A percentile compares a stretch with the other conserved stretches of the same genome.
These are phyloP conservation scores for Luffa acutangula DNA, from an alignment of 306 rosid species.

Conservation along the genomic window DNA sequence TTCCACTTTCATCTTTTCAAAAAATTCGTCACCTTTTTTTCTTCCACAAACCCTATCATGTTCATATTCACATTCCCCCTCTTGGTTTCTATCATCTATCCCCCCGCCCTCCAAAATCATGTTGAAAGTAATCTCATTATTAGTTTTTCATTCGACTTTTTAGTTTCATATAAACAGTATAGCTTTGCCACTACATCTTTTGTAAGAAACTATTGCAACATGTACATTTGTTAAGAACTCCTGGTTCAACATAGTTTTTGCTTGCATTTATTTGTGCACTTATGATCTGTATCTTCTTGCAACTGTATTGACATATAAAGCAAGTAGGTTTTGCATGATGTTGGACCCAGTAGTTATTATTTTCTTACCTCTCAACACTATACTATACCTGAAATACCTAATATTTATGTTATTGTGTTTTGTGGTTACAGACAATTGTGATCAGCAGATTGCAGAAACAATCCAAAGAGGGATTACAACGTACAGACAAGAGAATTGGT, in stretches of 20 bases:
- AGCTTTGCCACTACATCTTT: not conserved
- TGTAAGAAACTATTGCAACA: not conserved
- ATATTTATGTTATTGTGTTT: not conserved
- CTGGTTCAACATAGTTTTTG: not conserved
- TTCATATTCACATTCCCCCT: not conserved
- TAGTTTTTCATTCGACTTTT: not conserved
- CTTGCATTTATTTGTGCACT: not conserved
- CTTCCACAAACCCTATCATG: not conserved
- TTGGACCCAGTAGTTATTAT: not conserved
- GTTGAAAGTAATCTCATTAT: not conserved
- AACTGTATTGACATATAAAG: not conserved
- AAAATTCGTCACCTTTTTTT: not conserved
- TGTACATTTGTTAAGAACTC: not conserved
- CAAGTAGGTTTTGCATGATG: not conserved
- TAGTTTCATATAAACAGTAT: not conserved
- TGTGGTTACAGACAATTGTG: constrained; percentile 50
- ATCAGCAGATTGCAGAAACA: constrained; percentile 80
- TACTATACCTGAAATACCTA: not conserved
- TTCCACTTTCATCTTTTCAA: not conserved
- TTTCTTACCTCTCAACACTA: not conserved
- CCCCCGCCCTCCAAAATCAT: not conserved
- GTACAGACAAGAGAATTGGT: constrained; percentile 94
- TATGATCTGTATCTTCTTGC: not conserved
- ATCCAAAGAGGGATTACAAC: constrained; percentile 80
- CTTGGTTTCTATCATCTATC: not conserved